A percentile compares a stretch with the other conserved stretches of the same genome.
Evolutionary conservation across 257 asterid genomes (phyloP).

Genomic region (Solanum rostratum): DNA sequence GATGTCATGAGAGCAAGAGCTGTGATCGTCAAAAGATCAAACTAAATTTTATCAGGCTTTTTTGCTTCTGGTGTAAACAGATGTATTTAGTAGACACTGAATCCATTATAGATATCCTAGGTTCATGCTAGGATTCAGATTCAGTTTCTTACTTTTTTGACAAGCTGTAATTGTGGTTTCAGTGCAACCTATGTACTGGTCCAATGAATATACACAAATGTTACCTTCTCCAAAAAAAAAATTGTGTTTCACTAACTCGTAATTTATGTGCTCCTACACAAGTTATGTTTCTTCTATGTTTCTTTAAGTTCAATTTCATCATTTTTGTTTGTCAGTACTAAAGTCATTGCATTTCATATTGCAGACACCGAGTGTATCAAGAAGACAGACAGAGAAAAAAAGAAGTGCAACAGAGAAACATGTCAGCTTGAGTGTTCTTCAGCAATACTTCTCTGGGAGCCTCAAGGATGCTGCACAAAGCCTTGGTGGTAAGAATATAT

Average conservation of each 20-base stretch:
- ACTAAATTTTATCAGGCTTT: no score
- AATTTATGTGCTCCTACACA: background rate
- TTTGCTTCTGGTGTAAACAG: no score
- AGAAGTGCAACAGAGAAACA: constrained; percentile 74
- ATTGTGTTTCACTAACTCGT: background rate
- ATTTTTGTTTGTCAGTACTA: background rate
- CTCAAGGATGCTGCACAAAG: constrained; percentile 90
- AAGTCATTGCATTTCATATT: background rate
- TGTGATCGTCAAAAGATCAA: no score
- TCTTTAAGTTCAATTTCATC: background rate
- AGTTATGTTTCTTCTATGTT: background rate
- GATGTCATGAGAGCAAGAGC: no score
- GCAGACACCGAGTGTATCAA: constrained; percentile 10
- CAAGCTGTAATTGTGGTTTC: no score
- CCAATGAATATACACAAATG: no score
- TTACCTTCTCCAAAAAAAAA: no score
- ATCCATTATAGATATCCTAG: no score
- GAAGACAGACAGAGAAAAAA: constrained; percentile 46
- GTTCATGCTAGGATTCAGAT: no score
- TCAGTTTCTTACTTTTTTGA: no score
- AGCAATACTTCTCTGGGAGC: constrained; percentile 81
- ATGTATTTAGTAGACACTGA: no score
- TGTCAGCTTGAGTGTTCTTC: constrained; percentile 78
- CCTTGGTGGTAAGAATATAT: constrained; percentile 73
- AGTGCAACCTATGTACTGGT: no score